Conservation (phyloP, 768 basidiomycete species). For the Amanita phalloides region DNA sequence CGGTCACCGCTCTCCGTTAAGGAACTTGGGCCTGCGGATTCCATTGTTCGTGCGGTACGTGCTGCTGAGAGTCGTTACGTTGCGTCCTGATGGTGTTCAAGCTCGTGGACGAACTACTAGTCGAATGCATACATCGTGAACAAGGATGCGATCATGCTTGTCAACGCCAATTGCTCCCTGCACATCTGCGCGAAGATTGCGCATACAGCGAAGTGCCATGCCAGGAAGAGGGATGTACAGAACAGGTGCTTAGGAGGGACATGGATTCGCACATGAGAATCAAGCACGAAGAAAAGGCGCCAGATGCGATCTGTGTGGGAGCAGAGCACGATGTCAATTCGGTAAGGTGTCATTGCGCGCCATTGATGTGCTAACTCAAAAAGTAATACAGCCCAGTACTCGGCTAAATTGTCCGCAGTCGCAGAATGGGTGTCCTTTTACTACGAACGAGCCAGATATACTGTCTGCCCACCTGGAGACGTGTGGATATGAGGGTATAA, state of each 20-base stretch:
- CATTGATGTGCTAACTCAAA: background rate
- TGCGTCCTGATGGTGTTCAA: conserved; percentile 17
- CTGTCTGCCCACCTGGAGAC: conserved; percentile 9
- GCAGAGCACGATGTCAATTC: background rate
- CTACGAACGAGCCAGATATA: conserved; percentile 41
- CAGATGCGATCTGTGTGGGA: background rate
- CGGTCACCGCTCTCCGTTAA: conserved; percentile 49
- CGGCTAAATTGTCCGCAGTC: background rate
- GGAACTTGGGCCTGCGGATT: conserved; percentile 59
- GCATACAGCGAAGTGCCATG: conserved; percentile 44
- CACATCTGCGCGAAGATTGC: conserved; percentile 56
- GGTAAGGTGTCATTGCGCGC: background rate
- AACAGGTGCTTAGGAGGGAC: conserved; percentile 35
- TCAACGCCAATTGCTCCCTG: conserved; percentile 54
- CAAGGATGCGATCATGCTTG: conserved; percentile 54
- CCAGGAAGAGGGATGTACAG: conserved; percentile 32
- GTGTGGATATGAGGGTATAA: conserved; percentile 53
- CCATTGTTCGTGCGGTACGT: conserved; percentile 67
- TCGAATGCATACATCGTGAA: conserved; percentile 53
- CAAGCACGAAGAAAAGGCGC: conserved; percentile 8
- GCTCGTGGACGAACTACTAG: conserved; percentile 77
- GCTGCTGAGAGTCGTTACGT: background rate
- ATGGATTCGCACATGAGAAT: conserved; percentile 17
- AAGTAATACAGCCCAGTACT: background rate
- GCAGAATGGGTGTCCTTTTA: conserved; percentile 14